Percentiles rank a stretch among this genome's conserved stretches.
Conservation (phyloP, 2,329 filamentous ascomycete species). For the Colletotrichum euphorbiae region DNA sequence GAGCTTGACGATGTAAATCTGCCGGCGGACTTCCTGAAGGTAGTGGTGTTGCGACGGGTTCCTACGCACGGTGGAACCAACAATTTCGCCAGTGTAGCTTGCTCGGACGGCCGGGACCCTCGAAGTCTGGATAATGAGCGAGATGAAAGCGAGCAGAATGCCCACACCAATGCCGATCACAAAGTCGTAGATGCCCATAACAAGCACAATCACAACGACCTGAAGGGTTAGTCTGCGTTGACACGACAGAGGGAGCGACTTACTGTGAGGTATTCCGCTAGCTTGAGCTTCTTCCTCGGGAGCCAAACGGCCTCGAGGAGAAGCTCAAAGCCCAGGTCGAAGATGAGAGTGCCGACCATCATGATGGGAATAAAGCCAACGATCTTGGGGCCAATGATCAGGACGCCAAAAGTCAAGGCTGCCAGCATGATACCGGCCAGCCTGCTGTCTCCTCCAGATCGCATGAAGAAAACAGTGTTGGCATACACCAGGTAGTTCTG, state of each 20-base stretch:
- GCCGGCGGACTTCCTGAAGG: slow-evolving; percentile 83
- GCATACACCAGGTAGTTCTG: slow-evolving; percentile 98
- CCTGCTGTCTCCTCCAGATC: slow-evolving; percentile 88
- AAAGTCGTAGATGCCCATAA: slow-evolving; percentile 98
- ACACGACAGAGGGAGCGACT: slow-evolving; percentile 42
- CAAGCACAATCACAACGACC: slow-evolving; percentile 88
- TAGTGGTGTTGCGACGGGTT: slow-evolving; percentile 92
- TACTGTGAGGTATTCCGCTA: slow-evolving; percentile 89
- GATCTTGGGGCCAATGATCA: slow-evolving; percentile 86
- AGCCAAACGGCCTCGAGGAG: slow-evolving; percentile 89
- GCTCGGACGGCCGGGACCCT: slow-evolving; percentile 89
- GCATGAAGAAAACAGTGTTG: slow-evolving; percentile 96
- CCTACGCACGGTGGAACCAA: slow-evolving; percentile 90
- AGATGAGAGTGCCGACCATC: slow-evolving; percentile 96
- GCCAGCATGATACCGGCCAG: slow-evolving; percentile 89
- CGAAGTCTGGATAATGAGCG: slow-evolving; percentile 91
- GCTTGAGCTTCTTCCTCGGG: slow-evolving; percentile 88
- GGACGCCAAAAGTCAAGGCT: slow-evolving; percentile 79
- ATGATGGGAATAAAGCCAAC: slow-evolving; percentile 97
- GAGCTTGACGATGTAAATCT: slow-evolving; percentile 92
- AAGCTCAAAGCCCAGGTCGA: slow-evolving; percentile 92
- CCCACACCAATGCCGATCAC: slow-evolving; percentile 93
- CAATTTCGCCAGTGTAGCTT: slow-evolving; percentile 89
- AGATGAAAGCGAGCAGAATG: slow-evolving; percentile 90
- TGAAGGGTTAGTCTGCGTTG: slow-evolving; percentile 48